Conservation (phyloP, 495 filamentous ascomycete genomes). For the Cenococcum geophilum region DNA sequence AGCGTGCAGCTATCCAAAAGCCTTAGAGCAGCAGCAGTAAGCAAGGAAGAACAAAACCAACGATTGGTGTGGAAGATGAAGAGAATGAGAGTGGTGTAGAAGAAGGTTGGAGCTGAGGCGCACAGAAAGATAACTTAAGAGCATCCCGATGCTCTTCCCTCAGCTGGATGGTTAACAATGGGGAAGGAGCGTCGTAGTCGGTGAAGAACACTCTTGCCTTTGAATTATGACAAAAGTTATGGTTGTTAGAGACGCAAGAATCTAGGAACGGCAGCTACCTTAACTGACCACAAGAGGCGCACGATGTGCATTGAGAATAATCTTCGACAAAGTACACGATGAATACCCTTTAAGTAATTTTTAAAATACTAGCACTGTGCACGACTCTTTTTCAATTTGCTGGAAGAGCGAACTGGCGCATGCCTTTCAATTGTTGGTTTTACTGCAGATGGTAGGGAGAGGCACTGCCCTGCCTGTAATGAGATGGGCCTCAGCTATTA, state of each 20-base stretch:
- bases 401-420: too few relatives aligned
- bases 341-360: too few relatives aligned
- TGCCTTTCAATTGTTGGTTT: too few relatives aligned
- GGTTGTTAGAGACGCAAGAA: not conserved
- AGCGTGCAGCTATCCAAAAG: conserved; percentile 31
- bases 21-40: conserved; percentile 23
- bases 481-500: too few relatives aligned
- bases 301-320: too few relatives aligned
- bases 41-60: conserved; percentile 21
- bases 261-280: not conserved
- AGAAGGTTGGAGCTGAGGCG: not conserved
- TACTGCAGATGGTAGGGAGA: too few relatives aligned
- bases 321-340: too few relatives aligned
- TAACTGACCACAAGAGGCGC: not conserved
- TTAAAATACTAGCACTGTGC: too few relatives aligned
- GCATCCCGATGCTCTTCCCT: conserved; percentile 14
- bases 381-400: too few relatives aligned
- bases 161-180: not conserved
- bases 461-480: too few relatives aligned
- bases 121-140: conserved; percentile 17
- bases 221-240: not conserved
- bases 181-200: conserved; percentile 5
- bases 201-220: not conserved
- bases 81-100: conserved; percentile 27
- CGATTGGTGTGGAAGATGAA: conserved; percentile 20